Evolutionary conservation across 1,139 yeast genomes (phyloP).

Genomic region (Yamadazyma epiphylla): DNA sequence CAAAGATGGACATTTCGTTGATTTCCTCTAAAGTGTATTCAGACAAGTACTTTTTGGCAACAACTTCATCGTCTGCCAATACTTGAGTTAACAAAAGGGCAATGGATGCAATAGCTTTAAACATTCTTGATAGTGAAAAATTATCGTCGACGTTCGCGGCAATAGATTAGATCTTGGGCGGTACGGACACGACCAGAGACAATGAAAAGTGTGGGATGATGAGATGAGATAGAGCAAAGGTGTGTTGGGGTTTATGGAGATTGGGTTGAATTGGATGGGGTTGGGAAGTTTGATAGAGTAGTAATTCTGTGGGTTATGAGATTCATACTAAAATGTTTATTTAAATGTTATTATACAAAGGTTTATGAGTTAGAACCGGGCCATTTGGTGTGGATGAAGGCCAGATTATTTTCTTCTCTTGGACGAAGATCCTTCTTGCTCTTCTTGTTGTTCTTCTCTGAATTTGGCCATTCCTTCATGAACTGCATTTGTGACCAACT

Average conservation of each 20-base stretch:
- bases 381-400: not conserved
- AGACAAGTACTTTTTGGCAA: conserved; percentile 19
- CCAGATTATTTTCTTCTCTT: not conserved
- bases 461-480: conserved; percentile 33
- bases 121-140: conserved; percentile 1
- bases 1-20: conserved; percentile 41
- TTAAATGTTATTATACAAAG: no score
- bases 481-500: conserved; percentile 62
- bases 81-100: conserved; percentile 6
- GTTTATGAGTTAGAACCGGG: not conserved
- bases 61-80: conserved; percentile 2
- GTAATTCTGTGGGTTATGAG: no score
- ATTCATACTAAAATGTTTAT: no score
- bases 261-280: no score
- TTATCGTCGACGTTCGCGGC: no score
- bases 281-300: no score
- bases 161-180: no score
- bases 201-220: no score
- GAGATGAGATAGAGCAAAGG: no score
- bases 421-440: conserved; percentile 1
- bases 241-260: no score
- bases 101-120: conserved; percentile 2
- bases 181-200: no score
- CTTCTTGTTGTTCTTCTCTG: conserved; percentile 1
- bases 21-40: conserved; percentile 50